Base-by-base conservation (phyloP, 2,329 filamentous ascomycete species). In the Colletotrichum siamense region DNA sequence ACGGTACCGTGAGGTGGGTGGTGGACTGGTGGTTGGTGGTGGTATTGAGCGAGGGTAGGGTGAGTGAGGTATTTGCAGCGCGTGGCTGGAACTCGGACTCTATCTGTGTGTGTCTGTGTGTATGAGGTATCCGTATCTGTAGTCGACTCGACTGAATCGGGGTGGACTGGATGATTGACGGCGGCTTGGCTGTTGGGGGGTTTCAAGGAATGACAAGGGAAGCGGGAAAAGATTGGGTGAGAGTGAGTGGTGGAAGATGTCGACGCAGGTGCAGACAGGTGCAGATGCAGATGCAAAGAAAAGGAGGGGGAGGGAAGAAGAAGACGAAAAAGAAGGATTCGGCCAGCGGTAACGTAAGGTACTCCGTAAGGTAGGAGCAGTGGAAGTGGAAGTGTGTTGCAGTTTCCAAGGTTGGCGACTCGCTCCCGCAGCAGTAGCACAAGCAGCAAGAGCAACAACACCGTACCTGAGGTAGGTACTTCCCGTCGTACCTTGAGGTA, bases 121-220 rank as follows among this genome's bases (percentile, higher is more conserved):
- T 39, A 36, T 61, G 57, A 61, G 26, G n/a, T 61, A 59, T 59
- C 26, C 26, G 55, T 28, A 28, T 24, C 64, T 66, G 32, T 44
- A 26, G 0, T 68, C 57, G 55, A 62, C 34, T 52, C 52, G 68
- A 62, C 67, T 61, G 52, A 28, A 69, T 69, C 52, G 49, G 67
- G 67, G 16, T 16, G 67, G 55, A n/a, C 32, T 22, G 67, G 55
- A n/a, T 22, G 67, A 22, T 61, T 69, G 67, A 62, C 34, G 55
- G 34, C 52, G 52, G 67, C 52, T 61, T 69, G 55, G 67, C 55
- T 34, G n/a, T 52, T 24, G 24, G 28, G 55, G 49, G 55, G 55
- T 32, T 67, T 52, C 30, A 69, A 64, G 18, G 67, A 69, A 69
- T 62, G 67, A 69, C 67, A 69, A 69, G 55, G 67, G 52, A 61